phyloP scores from a whole-genome alignment of 2,329 filamentous ascomycete species.

The Talaromyces marneffei region DNA sequence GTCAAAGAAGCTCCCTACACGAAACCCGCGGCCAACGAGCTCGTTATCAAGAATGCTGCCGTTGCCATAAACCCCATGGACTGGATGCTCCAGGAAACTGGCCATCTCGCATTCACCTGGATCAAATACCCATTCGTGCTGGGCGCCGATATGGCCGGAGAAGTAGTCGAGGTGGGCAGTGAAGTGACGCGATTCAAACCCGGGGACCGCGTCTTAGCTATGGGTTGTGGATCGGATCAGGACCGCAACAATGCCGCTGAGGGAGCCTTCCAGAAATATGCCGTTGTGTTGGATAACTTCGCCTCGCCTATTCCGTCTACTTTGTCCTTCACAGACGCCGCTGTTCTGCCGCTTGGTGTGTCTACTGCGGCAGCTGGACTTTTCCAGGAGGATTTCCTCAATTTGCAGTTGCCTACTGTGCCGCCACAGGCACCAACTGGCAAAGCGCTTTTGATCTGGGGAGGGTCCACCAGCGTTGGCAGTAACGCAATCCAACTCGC shows the following conservation, averaged over 20 bases:
- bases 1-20: slow-evolving; percentile 16
- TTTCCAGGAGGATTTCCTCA: slow-evolving; percentile 17
- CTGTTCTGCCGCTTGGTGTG: slow-evolving; percentile 31
- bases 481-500: slow-evolving; percentile 39
- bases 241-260: neutral
- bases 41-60: slow-evolving; percentile 20
- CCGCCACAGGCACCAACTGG: slow-evolving; percentile 5
- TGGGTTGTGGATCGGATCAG: neutral
- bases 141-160: slow-evolving; percentile 24
- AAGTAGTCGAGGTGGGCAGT: slow-evolving; percentile 16
- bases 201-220: slow-evolving; percentile 23
- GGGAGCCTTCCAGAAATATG: slow-evolving; percentile 7
- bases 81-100: slow-evolving; percentile 18
- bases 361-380: slow-evolving; percentile 25
- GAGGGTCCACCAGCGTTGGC: slow-evolving; percentile 39
- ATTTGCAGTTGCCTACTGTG: neutral
- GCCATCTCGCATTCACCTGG: slow-evolving; percentile 17
- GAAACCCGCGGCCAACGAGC: slow-evolving; percentile 16
- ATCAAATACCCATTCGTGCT: slow-evolving; percentile 19
- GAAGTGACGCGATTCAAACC: slow-evolving; percentile 15
- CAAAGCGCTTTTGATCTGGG: slow-evolving; percentile 44
- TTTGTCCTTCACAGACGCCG: slow-evolving; percentile 27
- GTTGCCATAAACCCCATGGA: slow-evolving; percentile 22
- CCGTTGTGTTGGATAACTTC: slow-evolving; percentile 10
- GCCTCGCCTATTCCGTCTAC: slow-evolving; percentile 24